A percentile compares a stretch with the other conserved stretches of the same genome.
phyloP scores from a whole-genome alignment of 2,329 filamentous ascomycete genomes.

The Ascochyta viciae-villosae region DNA sequence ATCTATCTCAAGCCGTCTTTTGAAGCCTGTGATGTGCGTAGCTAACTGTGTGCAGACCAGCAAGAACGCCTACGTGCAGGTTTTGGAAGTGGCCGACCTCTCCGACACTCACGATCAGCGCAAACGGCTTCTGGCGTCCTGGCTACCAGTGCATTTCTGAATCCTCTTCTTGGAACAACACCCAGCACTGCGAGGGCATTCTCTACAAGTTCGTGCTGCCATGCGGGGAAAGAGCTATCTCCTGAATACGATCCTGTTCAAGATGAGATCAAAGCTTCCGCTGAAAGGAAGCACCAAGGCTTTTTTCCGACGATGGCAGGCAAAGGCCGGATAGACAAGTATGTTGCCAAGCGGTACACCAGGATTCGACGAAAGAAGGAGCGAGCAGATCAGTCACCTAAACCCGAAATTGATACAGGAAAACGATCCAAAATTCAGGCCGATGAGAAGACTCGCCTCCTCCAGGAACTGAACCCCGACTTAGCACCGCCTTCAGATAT shows the following conservation, averaged over 20 bases:
- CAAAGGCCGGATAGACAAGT: not conserved
- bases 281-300: not conserved
- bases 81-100: not conserved
- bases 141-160: constrained; percentile 5
- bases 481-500: not conserved
- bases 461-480: constrained; percentile 1
- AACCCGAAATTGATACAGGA: not conserved
- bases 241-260: not conserved
- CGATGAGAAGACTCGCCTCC: not conserved
- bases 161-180: not conserved
- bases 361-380: not conserved
- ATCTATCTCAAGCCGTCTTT: not conserved
- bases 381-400: not conserved
- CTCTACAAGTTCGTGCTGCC: constrained; percentile 3
- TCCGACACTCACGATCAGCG: not conserved
- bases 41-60: constrained; percentile 33
- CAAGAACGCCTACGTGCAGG: not conserved
- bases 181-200: constrained; percentile 5
- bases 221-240: not conserved
- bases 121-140: not conserved
- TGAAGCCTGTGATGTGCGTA: constrained; percentile 28
- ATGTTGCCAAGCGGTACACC: not conserved
- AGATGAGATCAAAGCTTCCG: not conserved
- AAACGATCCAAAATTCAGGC: not conserved
- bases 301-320: not conserved